Evolutionary conservation across 140 eudicot genomes (phyloP).

Genomic region (Bidens hawaiensis): DNA sequence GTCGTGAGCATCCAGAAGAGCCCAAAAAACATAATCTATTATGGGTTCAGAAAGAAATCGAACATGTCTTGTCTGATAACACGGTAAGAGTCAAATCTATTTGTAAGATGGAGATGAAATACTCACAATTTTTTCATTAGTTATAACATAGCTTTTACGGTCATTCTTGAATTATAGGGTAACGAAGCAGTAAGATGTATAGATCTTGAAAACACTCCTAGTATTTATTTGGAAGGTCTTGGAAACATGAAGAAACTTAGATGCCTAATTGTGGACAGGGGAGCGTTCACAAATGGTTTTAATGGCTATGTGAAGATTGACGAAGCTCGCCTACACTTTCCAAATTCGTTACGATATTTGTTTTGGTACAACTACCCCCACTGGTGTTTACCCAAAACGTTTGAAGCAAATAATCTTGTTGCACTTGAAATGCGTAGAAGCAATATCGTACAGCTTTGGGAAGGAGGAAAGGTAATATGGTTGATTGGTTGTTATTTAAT

Average conservation of each 20-base stretch:
- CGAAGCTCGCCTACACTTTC: neutral
- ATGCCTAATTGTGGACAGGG: neutral
- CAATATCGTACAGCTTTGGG: neutral
- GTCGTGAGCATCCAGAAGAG: too few species aligned
- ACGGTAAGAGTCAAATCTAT: conserved; percentile 9
- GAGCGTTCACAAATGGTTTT: too few species aligned
- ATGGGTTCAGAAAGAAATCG: conserved; percentile 17
- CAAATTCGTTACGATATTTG: conserved; percentile 2
- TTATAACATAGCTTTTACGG: neutral
- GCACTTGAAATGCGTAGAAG: neutral
- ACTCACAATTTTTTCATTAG: neutral
- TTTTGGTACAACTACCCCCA: neutral
- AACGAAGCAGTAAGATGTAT: conserved; percentile 1
- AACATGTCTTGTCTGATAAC: neutral
- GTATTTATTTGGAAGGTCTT: neutral
- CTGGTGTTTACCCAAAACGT: neutral
- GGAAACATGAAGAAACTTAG: conserved; percentile 22
- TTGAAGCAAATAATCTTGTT: conserved; percentile 8
- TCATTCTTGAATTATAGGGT: conserved; percentile 1
- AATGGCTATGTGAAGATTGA: neutral
- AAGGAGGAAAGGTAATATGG: neutral
- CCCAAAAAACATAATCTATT: neutral
- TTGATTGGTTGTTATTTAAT: neutral
- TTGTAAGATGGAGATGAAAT: neutral
- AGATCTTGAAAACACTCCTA: too few species aligned